Evolutionary conservation across 176 grass and related monocot species (phyloP).

Genomic region (Leersia perrieri): DNA sequence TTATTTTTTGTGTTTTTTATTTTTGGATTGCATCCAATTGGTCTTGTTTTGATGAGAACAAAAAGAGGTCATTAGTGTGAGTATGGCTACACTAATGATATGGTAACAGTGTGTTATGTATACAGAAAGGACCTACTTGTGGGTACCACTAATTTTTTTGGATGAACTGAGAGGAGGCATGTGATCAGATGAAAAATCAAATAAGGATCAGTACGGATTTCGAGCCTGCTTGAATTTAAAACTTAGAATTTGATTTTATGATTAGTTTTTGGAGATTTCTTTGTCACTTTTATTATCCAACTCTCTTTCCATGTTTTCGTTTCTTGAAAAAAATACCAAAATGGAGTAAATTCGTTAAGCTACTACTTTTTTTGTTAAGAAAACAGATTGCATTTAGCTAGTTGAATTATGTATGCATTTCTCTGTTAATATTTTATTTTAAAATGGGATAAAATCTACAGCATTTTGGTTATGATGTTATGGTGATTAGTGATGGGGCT

Average conservation of each 20-base stretch:
- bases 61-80: conserved; percentile 24
- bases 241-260: not conserved
- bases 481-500: not conserved
- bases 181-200: not conserved
- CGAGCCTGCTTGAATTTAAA: not conserved
- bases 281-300: not conserved
- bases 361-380: not conserved
- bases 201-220: not conserved
- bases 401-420: not conserved
- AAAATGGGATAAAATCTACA: not conserved
- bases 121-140: not conserved
- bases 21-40: conserved; percentile 26
- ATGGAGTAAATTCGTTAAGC: not conserved
- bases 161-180: not conserved
- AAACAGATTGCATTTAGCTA: not conserved
- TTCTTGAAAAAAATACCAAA: not conserved
- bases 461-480: not conserved
- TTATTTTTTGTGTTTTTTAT: not conserved
- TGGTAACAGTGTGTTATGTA: not conserved
- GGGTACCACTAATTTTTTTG: not conserved
- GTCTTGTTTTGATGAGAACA: conserved; percentile 30
- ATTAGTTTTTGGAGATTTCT: not conserved
- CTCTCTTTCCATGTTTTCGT: not conserved
- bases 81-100: conserved; percentile 24
- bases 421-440: not conserved